phyloP scores from a whole-genome alignment of 441 rosid genomes.

The Populus trichocarpa region DNA sequence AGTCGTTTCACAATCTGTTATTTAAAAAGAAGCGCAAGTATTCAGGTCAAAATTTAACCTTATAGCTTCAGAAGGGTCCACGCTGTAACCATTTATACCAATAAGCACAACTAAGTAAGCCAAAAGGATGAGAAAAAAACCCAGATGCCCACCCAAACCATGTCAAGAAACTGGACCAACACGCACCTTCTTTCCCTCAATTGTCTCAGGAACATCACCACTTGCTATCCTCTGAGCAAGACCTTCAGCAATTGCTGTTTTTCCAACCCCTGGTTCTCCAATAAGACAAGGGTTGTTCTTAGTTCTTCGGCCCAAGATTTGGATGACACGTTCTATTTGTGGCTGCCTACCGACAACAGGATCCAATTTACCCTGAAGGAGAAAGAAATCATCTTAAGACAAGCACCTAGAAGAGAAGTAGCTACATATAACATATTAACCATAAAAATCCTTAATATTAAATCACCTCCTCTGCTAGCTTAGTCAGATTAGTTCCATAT shows the following conservation, averaged over 20 bases:
- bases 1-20: neutral
- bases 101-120: neutral
- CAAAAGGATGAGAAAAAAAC: neutral
- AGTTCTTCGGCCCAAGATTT: slow-evolving; percentile 52
- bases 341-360: slow-evolving; percentile 59
- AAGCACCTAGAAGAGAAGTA: neutral
- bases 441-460: neutral
- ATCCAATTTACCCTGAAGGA: slow-evolving; percentile 50
- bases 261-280: slow-evolving; percentile 76
- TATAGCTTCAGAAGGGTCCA: neutral
- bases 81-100: neutral
- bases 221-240: slow-evolving; percentile 43
- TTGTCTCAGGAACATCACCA: slow-evolving; percentile 40
- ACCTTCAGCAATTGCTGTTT: slow-evolving; percentile 65
- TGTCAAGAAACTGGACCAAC: neutral
- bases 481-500: slow-evolving; percentile 96
- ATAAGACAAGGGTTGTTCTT: slow-evolving; percentile 61
- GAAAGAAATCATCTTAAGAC: neutral
- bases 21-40: neutral
- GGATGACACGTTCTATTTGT: slow-evolving; percentile 50
- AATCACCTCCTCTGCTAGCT: slow-evolving; percentile 92
- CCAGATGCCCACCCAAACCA: neutral
- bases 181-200: slow-evolving; percentile 48
- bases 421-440: neutral
- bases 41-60: neutral